Evolutionary conservation across 2,329 filamentous ascomycete genomes (phyloP).

Genomic region (Graphilbum fragrans): DNA sequence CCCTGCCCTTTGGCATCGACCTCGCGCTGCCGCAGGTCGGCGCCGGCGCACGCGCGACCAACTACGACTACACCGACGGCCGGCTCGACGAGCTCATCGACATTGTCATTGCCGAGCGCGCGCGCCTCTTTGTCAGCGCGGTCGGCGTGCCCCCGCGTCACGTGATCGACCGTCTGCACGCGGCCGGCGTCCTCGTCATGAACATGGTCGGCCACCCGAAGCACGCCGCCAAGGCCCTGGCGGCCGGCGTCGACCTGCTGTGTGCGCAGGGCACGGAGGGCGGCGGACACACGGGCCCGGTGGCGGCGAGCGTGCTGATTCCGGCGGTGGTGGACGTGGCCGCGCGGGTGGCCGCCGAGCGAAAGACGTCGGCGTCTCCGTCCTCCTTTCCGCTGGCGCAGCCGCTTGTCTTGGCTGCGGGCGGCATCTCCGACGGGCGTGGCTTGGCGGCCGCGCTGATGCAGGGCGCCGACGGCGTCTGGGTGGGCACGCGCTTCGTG

Average conservation of each 20-base stretch:
- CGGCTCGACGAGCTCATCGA: constrained; percentile 80
- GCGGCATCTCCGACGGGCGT: constrained; percentile 74
- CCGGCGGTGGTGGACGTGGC: constrained; percentile 82
- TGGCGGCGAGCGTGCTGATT: constrained; percentile 76
- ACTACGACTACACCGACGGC: constrained; percentile 90
- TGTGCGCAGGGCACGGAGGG: constrained; percentile 91
- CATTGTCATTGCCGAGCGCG: constrained; percentile 74
- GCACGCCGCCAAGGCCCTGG: constrained; percentile 80
- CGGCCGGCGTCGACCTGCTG: constrained; percentile 78
- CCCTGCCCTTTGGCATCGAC: constrained; percentile 80
- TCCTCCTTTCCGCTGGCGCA: constrained; percentile 1
- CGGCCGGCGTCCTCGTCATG: constrained; percentile 75
- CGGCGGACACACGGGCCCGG: constrained; percentile 82
- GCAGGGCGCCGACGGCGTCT: constrained; percentile 79
- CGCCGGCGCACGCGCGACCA: constrained; percentile 72
- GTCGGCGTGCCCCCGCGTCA: constrained; percentile 71
- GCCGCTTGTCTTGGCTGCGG: constrained; percentile 77
- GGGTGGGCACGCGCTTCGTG: constrained; percentile 91
- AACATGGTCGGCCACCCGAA: constrained; percentile 95
- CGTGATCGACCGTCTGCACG: constrained; percentile 67
- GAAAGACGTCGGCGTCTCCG: constrained; percentile 14
- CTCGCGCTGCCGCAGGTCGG: constrained; percentile 85
- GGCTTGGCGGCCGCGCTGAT: constrained; percentile 72
- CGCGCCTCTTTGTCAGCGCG: constrained; percentile 73
- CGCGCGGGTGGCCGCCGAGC: constrained; percentile 39